Base-by-base conservation (phyloP, 768 basidiomycete species). In the Russula olivacea region DNA sequence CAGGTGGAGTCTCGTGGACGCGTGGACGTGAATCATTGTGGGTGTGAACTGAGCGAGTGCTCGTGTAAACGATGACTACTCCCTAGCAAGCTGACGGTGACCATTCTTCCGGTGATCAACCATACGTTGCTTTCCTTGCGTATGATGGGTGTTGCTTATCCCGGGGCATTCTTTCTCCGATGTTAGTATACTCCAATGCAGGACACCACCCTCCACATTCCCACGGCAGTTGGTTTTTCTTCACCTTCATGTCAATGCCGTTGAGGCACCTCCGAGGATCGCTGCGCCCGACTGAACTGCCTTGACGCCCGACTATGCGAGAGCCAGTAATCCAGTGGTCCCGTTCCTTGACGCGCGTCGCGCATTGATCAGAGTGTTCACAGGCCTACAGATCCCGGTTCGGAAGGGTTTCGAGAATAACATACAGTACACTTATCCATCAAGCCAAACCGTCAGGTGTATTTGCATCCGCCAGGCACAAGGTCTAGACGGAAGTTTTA, bases 401-500 rank as follows among this genome's bases (percentile, higher is more conserved):
- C 36, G 47, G 45, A 48, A 38, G 0, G 14, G 25, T 14, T 25
- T 54, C 45, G 15, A 40, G 58, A 34, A 54, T n/a, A 9, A 8
- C 25, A 28, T 17, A 28, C 21, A n/a, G 17, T 12, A 28, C 21
- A 25, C 52, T n/a, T 15, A 47, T 4, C 51, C 40, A n/a, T 11
- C 14, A 58, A 25, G 50, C 45, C 36, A 49, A 54, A 30, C 30
- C n/a, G 11, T 50, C 30, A 56, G 21, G 40, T 23, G 21, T 6
- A 30, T 36, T 19, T 48, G 34, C 6, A 11, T 28, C 4, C 36
- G 49, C 41, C 52, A 54, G 57, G 58, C 52, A 59, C 52, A 54
- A 58, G 45, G 54, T 54, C 57, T 53, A 14, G 55, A 14, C 48
- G 43, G 55, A 58, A 45, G 4, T 19, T 59, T 58, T 63, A 53